These are phyloP conservation scores for Mortierella sp. DNA, from an alignment of 371 early-diverging fungal genomes.

Conservation along the genomic window DNA sequence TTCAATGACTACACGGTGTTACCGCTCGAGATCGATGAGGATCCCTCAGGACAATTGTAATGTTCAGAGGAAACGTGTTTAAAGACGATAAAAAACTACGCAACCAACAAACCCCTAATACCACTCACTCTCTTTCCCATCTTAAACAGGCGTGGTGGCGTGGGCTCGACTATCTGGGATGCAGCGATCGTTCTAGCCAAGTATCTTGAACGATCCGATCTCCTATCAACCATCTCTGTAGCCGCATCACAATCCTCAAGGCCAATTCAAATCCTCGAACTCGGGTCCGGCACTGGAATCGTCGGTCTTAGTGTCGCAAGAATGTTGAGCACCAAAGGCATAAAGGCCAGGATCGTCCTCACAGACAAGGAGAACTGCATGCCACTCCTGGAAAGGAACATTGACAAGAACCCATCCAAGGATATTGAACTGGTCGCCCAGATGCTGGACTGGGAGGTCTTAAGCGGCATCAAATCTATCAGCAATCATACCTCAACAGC, in stretches of 20 bases:
- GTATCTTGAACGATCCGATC: constrained; percentile 52
- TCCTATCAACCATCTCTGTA: constrained; percentile 7
- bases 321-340: constrained; percentile 15
- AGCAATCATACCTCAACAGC: background rate
- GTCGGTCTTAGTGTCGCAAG: constrained; percentile 60
- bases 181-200: constrained; percentile 61
- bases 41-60: constrained; percentile 48
- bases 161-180: constrained; percentile 65
- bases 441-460: constrained; percentile 43
- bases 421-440: constrained; percentile 24
- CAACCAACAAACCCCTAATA: background rate
- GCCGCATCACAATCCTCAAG: background rate
- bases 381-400: constrained; percentile 57
- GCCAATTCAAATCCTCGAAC: constrained; percentile 55
- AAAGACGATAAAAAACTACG: no score
- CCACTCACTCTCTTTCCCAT: background rate
- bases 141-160: constrained; percentile 46
- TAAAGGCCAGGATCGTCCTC: constrained; percentile 38
- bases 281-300: constrained; percentile 67
- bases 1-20: constrained; percentile 32
- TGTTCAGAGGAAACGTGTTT: no score
- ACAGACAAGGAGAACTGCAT: constrained; percentile 61
- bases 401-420: constrained; percentile 43
- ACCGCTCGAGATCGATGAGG: constrained; percentile 46
- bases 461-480: constrained; percentile 35